These are phyloP conservation scores for Sugiyamaella sp. DNA, from an alignment of 1,139 yeast genomes.

Conservation along the genomic window DNA sequence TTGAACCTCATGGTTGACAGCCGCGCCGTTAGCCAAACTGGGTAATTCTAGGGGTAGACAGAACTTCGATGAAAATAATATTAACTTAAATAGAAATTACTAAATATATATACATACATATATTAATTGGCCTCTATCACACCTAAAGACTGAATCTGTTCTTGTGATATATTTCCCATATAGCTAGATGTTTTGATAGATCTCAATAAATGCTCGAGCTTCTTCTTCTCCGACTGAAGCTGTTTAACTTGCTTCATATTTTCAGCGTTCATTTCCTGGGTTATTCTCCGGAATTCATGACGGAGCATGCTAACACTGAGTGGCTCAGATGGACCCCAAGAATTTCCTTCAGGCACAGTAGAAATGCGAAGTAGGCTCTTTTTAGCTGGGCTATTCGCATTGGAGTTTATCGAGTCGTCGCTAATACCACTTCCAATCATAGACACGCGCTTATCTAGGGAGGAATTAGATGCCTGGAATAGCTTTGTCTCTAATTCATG, in stretches of 20 bases:
- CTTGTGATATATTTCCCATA: slow-evolving; percentile 30
- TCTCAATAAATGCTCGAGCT: slow-evolving; percentile 50
- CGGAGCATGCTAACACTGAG: slow-evolving; percentile 50
- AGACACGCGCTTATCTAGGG: slow-evolving; percentile 35
- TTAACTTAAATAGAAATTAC: not conserved
- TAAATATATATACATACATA: too few species aligned
- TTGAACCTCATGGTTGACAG: too few species aligned
- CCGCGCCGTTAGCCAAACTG: too few species aligned
- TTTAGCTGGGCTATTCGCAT: slow-evolving; percentile 2
- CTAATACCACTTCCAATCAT: slow-evolving; percentile 25
- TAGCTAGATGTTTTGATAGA: slow-evolving; percentile 33
- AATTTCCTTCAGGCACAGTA: slow-evolving; percentile 14
- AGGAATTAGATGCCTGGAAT: slow-evolving; percentile 27
- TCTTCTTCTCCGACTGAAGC: slow-evolving; percentile 58
- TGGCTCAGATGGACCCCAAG: slow-evolving; percentile 25
- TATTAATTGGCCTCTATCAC: slow-evolving; percentile 16
- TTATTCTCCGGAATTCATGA: slow-evolving; percentile 70
- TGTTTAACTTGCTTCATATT: slow-evolving; percentile 61
- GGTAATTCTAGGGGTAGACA: slow-evolving; percentile 2
- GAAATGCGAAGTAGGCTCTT: slow-evolving; percentile 9
- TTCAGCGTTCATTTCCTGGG: slow-evolving; percentile 62
- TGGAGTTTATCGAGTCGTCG: not conserved
- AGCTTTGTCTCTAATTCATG: slow-evolving; percentile 36
- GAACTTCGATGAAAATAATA: too few species aligned
- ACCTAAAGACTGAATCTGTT: slow-evolving; percentile 28